A percentile compares a stretch with the other conserved stretches of the same genome.
phyloP scores from a whole-genome alignment of 352 stramenopile genomes.

The Pythium aphanidermatum region DNA sequence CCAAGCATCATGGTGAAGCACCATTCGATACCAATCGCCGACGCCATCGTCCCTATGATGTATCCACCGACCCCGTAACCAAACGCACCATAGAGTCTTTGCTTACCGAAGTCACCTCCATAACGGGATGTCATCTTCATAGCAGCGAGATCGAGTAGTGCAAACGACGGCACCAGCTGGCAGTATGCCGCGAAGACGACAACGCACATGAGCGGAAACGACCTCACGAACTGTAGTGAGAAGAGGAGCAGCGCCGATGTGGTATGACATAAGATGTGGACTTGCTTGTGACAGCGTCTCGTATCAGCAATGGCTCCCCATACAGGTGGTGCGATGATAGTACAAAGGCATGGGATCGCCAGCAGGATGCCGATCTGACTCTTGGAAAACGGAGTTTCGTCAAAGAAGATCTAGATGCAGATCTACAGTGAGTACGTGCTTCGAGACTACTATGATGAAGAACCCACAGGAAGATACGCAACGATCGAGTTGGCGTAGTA shows the following conservation, averaged over 20 bases:
- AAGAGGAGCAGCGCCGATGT: constrained; percentile 54
- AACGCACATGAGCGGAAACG: constrained; percentile 53
- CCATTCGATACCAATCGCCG: constrained; percentile 46
- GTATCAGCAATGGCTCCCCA: constrained; percentile 52
- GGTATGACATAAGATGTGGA: constrained; percentile 54
- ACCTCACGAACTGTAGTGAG: constrained; percentile 44
- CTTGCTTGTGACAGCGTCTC: constrained; percentile 45
- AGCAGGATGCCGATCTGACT: constrained; percentile 64
- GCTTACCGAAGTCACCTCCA: constrained; percentile 61
- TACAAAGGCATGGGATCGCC: constrained; percentile 50
- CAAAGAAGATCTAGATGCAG: constrained; percentile 34
- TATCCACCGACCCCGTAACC: constrained; percentile 55
- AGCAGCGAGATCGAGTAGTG: constrained; percentile 47
- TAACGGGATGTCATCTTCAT: constrained; percentile 52
- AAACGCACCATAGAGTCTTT: constrained; percentile 52
- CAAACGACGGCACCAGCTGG: constrained; percentile 45
- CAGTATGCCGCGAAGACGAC: constrained; percentile 64
- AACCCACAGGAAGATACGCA: constrained; percentile 41
- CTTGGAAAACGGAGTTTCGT: constrained; percentile 45
- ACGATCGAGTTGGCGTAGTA: constrained; percentile 47
- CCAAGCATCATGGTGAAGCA: constrained; percentile 62
- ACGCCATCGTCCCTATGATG: constrained; percentile 41
- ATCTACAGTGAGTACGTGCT: background rate
- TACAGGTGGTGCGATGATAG: constrained; percentile 53
- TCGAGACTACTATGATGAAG: too few species aligned